These are phyloP conservation scores for Nasturtium officinale DNA, from an alignment of 345 rosid genomes.

Conservation along the genomic window DNA sequence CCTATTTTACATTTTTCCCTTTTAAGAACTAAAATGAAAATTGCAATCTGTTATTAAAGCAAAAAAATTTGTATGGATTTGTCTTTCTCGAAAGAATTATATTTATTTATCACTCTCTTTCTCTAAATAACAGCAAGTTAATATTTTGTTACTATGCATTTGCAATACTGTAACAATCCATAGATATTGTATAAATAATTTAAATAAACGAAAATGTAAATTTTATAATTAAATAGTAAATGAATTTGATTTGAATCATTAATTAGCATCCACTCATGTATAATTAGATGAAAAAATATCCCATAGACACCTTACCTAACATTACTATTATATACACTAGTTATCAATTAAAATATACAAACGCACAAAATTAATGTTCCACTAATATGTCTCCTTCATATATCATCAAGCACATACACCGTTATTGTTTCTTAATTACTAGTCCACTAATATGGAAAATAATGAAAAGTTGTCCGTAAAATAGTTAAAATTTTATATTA, in stretches of 20 bases:
- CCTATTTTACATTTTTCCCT: constrained; percentile 19
- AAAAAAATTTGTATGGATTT: constrained; percentile 13
- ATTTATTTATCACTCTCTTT: background rate
- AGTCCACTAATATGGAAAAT: background rate
- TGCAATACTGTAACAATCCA: background rate
- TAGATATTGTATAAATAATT: background rate
- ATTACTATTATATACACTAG: constrained; percentile 9
- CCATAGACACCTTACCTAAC: constrained; percentile 35
- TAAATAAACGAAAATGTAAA: background rate
- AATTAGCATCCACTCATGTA: background rate
- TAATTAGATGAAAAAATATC: constrained; percentile 2
- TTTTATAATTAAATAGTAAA: too few species aligned
- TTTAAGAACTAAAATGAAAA: background rate
- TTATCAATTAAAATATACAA: constrained; percentile 12
- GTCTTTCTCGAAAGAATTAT: background rate
- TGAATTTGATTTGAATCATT: background rate
- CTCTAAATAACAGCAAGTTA: background rate
- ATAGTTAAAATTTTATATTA: background rate
- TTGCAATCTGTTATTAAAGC: constrained; percentile 4
- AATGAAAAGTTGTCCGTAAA: background rate
- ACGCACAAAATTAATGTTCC: constrained; percentile 36
- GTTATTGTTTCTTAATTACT: background rate
- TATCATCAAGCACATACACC: constrained; percentile 16
- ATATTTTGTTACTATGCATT: background rate
- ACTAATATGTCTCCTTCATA: background rate